A percentile compares a stretch with the other conserved stretches of the same genome.
Conservation (phyloP, 306 rosid species). For the Quercus gilva region DNA sequence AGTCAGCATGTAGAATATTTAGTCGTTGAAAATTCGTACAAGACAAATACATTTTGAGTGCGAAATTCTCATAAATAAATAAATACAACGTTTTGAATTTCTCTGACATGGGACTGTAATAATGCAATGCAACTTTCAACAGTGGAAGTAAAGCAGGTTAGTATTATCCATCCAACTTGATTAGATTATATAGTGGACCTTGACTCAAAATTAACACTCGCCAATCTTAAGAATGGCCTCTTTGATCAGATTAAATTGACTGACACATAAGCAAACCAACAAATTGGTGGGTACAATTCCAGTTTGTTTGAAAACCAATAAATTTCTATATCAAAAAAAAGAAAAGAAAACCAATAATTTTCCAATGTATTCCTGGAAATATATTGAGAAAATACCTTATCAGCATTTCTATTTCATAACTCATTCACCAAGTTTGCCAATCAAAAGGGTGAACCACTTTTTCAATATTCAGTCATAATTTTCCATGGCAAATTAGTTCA, state of each 20-base stretch:
- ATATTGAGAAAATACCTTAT: background rate
- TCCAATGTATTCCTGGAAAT: too few species aligned
- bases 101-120: background rate
- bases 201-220: background rate
- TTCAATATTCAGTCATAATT: background rate
- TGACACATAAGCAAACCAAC: background rate
- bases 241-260: too few species aligned
- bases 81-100: background rate
- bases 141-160: background rate
- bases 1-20: background rate
- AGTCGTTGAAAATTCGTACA: background rate
- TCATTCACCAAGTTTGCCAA: background rate
- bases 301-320: background rate
- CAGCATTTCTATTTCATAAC: background rate
- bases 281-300: background rate
- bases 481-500: background rate
- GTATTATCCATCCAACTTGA: background rate
- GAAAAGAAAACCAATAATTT: too few species aligned
- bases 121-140: background rate
- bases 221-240: too few species aligned
- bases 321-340: too few species aligned
- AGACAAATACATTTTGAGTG: background rate
- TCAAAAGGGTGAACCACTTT: background rate
- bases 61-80: background rate
- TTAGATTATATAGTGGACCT: background rate